Base-by-base conservation (phyloP, 106 monocot species). In the Dioscorea zingiberensis region DNA sequence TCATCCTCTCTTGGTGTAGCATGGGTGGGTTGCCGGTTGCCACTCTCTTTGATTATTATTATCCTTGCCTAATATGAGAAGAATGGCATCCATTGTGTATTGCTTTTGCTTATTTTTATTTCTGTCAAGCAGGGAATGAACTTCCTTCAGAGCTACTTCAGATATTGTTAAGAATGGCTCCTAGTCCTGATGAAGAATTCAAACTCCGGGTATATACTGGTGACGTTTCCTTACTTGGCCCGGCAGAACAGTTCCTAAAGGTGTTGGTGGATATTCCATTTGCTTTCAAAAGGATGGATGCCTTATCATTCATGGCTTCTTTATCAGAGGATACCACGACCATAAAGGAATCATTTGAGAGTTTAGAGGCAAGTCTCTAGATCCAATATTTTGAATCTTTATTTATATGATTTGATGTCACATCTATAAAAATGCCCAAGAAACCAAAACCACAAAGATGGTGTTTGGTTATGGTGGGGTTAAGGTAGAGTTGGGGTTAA, bases 231-330 rank as follows among this genome's bases (percentile, higher is more conserved):
- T 48, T 65, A 23, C 80, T 84, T 56, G 88, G 84, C 7, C 71
- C 77, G 30, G 88, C 81, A 22, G 88, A 88, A 74, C 74, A 69
- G 22, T 88, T 88, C 54, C 44, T 88, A 27, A 88, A 88, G 62
- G 59, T 58, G 16, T 25, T 88, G 44, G 64, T 84, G 27, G 81
- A 78, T 25, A 81, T 88, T 67, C 88, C 84, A 45, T 76, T 66
- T 64, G 88, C 88, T 49, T 88, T 81, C 56, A 81, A 81, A 64
- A 54, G 88, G 46, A 62, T 88, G 64, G 81, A 88, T 47, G 81
- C 81, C 44, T 67, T 88, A 60, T 66, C 84, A 7, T 78, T 78
- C 63, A 88, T 78, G 77, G 45, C 69, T 59, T 74, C 78, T 46
- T 68, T 89, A n/a, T 65, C 63, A 59, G 84, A 84, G 67, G 88